Evolutionary conservation across 768 basidiomycete species (phyloP), one percentile per base, ranked within the genome.

Genomic region (Russula brevipes): DNA sequence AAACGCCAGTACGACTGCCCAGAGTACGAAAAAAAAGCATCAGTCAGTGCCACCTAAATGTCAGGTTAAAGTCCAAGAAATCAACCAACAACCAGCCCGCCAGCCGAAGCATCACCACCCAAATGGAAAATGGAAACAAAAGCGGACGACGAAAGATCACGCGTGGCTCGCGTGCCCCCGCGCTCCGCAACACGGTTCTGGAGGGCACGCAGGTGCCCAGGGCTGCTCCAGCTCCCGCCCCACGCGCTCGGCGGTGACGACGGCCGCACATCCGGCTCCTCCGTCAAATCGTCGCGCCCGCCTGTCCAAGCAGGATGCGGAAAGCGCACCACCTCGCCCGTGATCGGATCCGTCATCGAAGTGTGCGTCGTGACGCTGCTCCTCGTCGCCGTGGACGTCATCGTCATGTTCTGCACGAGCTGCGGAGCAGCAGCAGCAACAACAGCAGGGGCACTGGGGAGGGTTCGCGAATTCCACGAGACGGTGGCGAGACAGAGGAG

Each of bases 361-460:
- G 59, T 61, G 44, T 66, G 67, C n/a, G 74, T 76, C 49, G 74
- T 74, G 8, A 72, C 72, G 52, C 73, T 75, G 39, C 73, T 70
- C 39, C 69, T 66, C 47, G 72, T 68, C 51, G 42, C 56, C 24
- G 71, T 70, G 12, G 72, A 72, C 39, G 69, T 70, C 35, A 73
- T 46, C 35, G 72, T 74, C 31, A 68, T 63, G 55, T 52, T 67
- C 30, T 17, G 47, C 46, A 30, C 51, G 4, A 35, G 46, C 2
- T 11, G 46, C 55, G 39, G 61, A n/a, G 57, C 16, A 7, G 35
- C 49, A 19, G 42, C 36, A 4, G 38, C 38, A 12, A 12, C 38
- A 24, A 24, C 1, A 24, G 24, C 10, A 9, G 16, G 17, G n/a
- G n/a, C 2, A 36, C 19, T 11, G 33, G 33, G 1, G 45, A 33